Conservation (phyloP, 2,329 filamentous ascomycete genomes). For the Sporothrix pallida region DNA sequence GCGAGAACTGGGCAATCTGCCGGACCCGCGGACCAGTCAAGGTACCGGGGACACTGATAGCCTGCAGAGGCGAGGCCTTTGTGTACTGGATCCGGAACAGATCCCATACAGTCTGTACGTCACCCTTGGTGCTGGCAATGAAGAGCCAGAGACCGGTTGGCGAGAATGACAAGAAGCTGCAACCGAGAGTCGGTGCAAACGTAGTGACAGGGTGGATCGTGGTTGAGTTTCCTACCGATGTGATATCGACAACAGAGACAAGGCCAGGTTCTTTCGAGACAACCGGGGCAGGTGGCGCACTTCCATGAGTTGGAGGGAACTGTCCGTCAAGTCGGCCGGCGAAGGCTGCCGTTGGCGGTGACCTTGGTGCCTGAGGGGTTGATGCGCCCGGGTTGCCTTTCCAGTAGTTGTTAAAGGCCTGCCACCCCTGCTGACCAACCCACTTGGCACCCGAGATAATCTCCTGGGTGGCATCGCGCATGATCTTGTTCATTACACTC, state of each 20-base stretch:
- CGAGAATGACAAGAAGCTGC: conserved; percentile 80
- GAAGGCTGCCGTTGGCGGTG: conserved; percentile 45
- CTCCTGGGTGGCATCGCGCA: conserved; percentile 79
- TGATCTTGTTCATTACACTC: conserved; percentile 75
- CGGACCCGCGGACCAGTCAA: conserved; percentile 69
- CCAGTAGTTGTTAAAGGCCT: conserved; percentile 83
- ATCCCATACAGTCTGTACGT: conserved; percentile 83
- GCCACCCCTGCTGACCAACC: conserved; percentile 76
- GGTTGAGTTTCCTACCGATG: conserved; percentile 59
- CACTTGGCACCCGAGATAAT: conserved; percentile 75
- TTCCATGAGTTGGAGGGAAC: conserved; percentile 78
- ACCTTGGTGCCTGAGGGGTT: conserved; percentile 53
- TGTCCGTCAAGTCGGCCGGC: conserved; percentile 56
- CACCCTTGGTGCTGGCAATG: conserved; percentile 82
- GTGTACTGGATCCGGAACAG: conserved; percentile 69
- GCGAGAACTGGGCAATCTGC: conserved; percentile 85
- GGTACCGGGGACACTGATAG: conserved; percentile 48
- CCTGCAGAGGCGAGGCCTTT: conserved; percentile 65
- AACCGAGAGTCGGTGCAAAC: conserved; percentile 73
- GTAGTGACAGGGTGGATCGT: conserved; percentile 70
- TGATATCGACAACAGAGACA: conserved; percentile 75
- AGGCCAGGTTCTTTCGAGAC: conserved; percentile 71
- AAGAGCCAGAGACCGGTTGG: conserved; percentile 75
- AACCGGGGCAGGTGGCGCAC: conserved; percentile 57
- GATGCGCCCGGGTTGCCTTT: conserved; percentile 56